A percentile compares a stretch with the other conserved stretches of the same genome.
phyloP scores from a whole-genome alignment of 164 flowering plant species.

The Liriodendron chinense region DNA sequence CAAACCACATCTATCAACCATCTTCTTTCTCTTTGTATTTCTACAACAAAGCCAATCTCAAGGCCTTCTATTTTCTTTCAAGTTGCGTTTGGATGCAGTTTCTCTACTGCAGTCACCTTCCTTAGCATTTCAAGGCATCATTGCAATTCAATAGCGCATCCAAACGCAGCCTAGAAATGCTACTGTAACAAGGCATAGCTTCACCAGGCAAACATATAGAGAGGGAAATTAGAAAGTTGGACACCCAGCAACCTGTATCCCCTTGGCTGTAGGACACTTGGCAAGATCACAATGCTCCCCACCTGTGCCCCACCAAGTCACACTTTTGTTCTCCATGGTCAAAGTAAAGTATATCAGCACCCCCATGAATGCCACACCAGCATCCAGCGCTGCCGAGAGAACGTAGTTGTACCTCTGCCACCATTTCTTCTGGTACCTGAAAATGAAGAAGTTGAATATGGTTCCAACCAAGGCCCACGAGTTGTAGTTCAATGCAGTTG shows the following conservation, averaged over 20 bases:
- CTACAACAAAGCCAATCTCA: not conserved
- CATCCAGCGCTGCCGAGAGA: conserved; percentile 89
- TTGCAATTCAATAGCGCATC: no score
- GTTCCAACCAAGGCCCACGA: conserved; percentile 79
- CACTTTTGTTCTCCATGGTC: conserved; percentile 41
- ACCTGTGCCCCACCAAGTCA: conserved; percentile 78
- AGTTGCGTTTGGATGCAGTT: not conserved
- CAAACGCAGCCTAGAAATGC: not conserved
- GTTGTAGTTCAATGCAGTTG: conserved; percentile 74
- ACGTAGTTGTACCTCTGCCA: conserved; percentile 91
- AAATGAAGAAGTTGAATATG: conserved; percentile 79
- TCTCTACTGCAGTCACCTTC: not conserved
- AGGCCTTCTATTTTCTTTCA: not conserved
- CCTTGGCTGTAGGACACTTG: conserved; percentile 77
- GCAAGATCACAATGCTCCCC: conserved; percentile 83
- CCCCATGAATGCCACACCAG: conserved; percentile 91
- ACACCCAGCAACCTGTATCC: conserved; percentile 56
- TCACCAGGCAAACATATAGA: not conserved
- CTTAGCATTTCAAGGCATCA: no score
- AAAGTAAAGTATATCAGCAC: conserved; percentile 62
- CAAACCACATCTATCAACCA: not conserved
- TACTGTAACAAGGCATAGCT: not conserved
- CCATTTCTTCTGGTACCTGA: conserved; percentile 75
- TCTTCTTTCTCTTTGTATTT: not conserved
- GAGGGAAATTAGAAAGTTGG: conserved; percentile 33